Conservation (phyloP, 768 basidiomycete species). For the Termitomyces heimii region DNA sequence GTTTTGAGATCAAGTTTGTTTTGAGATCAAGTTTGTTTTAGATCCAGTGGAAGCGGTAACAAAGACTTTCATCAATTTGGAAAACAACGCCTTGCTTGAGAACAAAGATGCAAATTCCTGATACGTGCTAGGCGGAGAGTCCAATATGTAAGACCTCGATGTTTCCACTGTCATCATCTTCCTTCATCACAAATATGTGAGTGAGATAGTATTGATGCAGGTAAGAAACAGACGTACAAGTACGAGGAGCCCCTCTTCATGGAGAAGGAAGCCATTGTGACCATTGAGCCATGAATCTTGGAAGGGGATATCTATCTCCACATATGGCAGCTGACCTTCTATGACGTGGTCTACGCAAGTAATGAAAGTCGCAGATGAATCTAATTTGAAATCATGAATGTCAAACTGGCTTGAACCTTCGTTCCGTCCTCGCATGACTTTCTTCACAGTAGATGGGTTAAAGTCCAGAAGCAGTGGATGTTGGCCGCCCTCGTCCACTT, state of each 20-base stretch:
- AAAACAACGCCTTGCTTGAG: background rate
- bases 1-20: too few relatives aligned
- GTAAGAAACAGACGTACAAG: conserved; percentile 16
- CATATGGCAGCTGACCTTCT: conserved; percentile 22
- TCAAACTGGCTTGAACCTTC: background rate
- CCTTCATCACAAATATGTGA: background rate
- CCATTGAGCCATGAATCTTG: conserved; percentile 2
- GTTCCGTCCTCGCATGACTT: background rate
- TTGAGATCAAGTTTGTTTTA: too few relatives aligned
- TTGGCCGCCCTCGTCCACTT: background rate
- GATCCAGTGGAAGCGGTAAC: background rate
- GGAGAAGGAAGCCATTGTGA: conserved; percentile 28
- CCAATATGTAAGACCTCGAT: conserved; percentile 8
- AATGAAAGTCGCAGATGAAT: background rate
- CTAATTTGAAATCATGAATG: background rate
- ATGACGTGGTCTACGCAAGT: conserved; percentile 19
- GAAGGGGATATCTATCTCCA: conserved; percentile 7
- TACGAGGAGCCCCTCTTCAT: conserved; percentile 34
- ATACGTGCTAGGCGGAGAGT: background rate
- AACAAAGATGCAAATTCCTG: background rate
- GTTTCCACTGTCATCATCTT: background rate
- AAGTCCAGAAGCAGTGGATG: conserved; percentile 6
- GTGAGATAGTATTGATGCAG: background rate
- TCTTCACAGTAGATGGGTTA: background rate
- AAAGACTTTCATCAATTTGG: background rate